Evolutionary conservation across 345 rosid species (phyloP).

Genomic region (Salix arbutifolia): DNA sequence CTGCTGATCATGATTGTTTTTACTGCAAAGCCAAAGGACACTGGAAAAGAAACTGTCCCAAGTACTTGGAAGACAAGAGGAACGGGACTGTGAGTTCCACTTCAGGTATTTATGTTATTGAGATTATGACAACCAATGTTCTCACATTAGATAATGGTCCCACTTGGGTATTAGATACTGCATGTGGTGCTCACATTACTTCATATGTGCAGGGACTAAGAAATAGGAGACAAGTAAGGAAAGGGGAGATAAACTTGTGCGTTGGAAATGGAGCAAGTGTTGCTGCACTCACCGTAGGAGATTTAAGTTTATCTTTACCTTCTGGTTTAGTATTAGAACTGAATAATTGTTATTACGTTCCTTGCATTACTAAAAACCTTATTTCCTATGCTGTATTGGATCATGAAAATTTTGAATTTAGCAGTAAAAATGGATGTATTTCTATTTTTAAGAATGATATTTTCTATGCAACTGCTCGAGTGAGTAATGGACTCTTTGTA

Average conservation of each 20-base stretch:
- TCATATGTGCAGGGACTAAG: not conserved
- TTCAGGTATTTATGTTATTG: not conserved
- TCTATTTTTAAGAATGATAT: not conserved
- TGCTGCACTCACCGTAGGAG: not conserved
- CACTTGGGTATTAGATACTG: not conserved
- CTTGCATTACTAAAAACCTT: not conserved
- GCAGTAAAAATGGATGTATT: not conserved
- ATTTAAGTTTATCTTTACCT: not conserved
- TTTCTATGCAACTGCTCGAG: not conserved
- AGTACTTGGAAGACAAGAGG: not conserved
- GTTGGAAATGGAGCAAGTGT: not conserved
- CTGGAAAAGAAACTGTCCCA: not conserved
- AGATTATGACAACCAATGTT: not conserved
- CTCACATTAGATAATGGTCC: not conserved
- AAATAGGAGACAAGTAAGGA: not conserved
- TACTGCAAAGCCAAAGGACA: too few relatives aligned
- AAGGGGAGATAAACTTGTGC: not conserved
- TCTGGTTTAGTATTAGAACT: not conserved
- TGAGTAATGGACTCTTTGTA: not conserved
- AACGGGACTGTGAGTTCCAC: not conserved
- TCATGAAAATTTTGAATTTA: not conserved
- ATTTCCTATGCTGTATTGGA: not conserved
- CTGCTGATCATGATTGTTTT: too few relatives aligned
- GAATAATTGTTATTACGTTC: not conserved
- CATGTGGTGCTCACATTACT: not conserved